Evolutionary conservation across 371 early-diverging fungal genomes (phyloP).

Genomic region (Mortierella sp.): DNA sequence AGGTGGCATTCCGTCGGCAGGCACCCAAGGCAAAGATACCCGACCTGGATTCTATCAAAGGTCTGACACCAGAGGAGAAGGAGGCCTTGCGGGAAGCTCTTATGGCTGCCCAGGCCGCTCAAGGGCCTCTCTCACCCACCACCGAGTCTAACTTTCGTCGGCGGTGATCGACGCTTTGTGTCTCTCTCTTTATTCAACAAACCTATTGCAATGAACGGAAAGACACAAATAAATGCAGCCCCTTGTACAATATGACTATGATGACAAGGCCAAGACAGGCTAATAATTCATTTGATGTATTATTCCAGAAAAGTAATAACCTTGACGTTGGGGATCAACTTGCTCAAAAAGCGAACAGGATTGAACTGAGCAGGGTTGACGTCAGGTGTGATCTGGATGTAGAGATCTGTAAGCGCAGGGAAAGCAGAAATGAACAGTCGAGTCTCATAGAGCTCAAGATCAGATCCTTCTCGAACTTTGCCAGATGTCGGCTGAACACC

Average conservation of each 20-base stretch:
- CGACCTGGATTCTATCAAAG: constrained; percentile 45
- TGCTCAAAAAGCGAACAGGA: background rate
- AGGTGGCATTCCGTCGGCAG: constrained; percentile 49
- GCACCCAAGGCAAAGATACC: constrained; percentile 57
- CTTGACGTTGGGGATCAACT: background rate
- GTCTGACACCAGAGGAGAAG: constrained; percentile 38
- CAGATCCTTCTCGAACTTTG: background rate
- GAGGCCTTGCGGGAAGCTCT: constrained; percentile 36
- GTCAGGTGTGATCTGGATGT: background rate
- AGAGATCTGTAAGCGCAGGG: background rate
- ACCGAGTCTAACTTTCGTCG: constrained; percentile 7
- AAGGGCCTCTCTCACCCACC: constrained; percentile 3
- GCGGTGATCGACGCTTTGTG: background rate
- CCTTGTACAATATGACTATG: background rate
- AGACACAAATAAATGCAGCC: background rate
- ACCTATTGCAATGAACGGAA: too few relatives aligned
- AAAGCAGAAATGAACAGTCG: background rate
- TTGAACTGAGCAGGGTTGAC: background rate
- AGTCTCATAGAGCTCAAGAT: background rate
- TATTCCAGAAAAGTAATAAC: background rate
- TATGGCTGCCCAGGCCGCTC: constrained; percentile 23
- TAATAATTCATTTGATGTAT: background rate
- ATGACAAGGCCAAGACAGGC: background rate
- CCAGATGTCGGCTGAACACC: background rate
- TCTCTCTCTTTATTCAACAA: too few relatives aligned